These are phyloP conservation scores for sorghum (Sorghum bicolor) DNA, from an alignment of 176 grass and related monocot genomes.

Conservation along the genomic window DNA sequence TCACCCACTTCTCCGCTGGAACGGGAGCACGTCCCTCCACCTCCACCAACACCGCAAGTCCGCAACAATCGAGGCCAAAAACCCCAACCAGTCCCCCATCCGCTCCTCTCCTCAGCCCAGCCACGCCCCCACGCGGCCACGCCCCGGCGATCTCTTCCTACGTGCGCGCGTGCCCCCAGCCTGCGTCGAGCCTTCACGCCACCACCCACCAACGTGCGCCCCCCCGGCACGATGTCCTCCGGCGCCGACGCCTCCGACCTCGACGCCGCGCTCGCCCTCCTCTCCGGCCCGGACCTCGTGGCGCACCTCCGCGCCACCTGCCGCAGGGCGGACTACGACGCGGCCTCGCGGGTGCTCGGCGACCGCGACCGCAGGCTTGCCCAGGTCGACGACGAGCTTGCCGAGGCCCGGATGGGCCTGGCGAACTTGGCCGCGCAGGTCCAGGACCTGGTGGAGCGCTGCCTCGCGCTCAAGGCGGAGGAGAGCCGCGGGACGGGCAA, in stretches of 20 bases:
- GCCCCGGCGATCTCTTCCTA: not conserved
- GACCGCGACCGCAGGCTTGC: conserved; percentile 21
- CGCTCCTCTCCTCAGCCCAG: too few species aligned
- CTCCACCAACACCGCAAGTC: not conserved
- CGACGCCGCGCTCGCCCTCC: conserved; percentile 22
- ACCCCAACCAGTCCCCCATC: not conserved
- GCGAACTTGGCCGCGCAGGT: not conserved
- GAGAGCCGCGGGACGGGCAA: too few species aligned
- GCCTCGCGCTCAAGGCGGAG: not conserved
- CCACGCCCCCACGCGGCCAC: too few species aligned
- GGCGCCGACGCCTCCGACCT: not conserved
- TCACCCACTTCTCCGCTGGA: not conserved
- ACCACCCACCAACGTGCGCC: not conserved
- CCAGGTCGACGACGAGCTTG: not conserved
- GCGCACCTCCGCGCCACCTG: not conserved
- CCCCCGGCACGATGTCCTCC: conserved; percentile 11
- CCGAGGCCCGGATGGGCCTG: not conserved
- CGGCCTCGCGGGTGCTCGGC: conserved; percentile 30
- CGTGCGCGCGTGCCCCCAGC: not conserved
- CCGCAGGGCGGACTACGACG: conserved; percentile 21
- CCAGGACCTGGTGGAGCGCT: not conserved
- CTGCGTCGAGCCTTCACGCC: not conserved
- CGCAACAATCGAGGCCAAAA: not conserved
- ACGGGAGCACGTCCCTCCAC: not conserved
- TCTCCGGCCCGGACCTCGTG: conserved; percentile 19